Evolutionary conservation across 805 yeast genomes (phyloP).

Genomic region (Candida glaebosa): DNA sequence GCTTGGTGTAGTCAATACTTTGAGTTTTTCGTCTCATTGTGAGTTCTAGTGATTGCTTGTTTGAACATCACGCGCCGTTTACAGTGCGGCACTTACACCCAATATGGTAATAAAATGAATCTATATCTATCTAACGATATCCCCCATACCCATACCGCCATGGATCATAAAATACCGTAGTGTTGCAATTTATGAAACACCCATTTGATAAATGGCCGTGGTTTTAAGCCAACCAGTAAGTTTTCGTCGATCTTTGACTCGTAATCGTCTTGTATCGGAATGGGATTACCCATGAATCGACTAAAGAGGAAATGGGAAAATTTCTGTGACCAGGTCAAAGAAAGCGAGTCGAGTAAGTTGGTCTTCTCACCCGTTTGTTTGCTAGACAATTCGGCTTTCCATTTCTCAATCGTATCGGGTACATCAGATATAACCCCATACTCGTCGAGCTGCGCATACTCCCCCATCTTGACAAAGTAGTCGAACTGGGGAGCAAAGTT

Average conservation of each 20-base stretch:
- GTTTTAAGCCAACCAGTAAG: slow-evolving; percentile 7
- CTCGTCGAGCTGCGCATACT: slow-evolving; percentile 20
- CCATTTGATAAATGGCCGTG: slow-evolving; percentile 14
- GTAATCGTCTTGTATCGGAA: slow-evolving; percentile 17
- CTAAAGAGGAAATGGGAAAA: slow-evolving; percentile 9
- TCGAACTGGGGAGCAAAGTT: slow-evolving; percentile 33
- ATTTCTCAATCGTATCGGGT: slow-evolving; percentile 31
- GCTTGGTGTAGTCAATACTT: no score
- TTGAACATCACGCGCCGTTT: no score
- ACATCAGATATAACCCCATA: slow-evolving; percentile 36
- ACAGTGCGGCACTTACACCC: no score
- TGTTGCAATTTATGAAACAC: slow-evolving; percentile 22
- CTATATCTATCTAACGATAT: no score
- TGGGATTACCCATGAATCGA: slow-evolving; percentile 11
- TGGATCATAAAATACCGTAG: slow-evolving; percentile 21
- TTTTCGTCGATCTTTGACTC: slow-evolving; percentile 20
- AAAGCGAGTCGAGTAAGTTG: slow-evolving; percentile 6
- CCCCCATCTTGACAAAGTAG: slow-evolving; percentile 27
- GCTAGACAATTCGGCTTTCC: slow-evolving; percentile 1
- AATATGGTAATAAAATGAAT: no score
- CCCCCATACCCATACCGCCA: no score
- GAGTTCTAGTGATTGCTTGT: no score
- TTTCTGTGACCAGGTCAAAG: slow-evolving; percentile 14
- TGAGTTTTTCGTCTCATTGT: no score
- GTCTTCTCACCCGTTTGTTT: slow-evolving; percentile 8